These are phyloP conservation scores for Triticum dicoccoides DNA, from an alignment of 176 grass and related monocot species.

Conservation along the genomic window DNA sequence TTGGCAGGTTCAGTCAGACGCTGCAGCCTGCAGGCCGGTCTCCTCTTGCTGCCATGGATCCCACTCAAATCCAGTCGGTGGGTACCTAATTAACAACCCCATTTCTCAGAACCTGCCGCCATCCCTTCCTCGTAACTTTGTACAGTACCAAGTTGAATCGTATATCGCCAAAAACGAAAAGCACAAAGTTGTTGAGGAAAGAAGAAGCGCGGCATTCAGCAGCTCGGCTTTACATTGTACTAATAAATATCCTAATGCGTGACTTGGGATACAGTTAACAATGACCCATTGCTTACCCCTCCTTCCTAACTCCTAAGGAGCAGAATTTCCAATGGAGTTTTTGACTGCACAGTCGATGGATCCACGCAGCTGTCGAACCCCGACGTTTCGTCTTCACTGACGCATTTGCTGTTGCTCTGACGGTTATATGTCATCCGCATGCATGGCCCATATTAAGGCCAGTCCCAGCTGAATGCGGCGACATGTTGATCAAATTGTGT, in stretches of 20 bases:
- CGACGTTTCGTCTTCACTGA: neutral
- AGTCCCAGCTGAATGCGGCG: neutral
- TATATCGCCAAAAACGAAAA: neutral
- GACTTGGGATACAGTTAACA: neutral
- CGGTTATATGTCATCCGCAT: neutral
- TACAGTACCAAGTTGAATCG: neutral
- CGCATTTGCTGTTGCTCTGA: neutral
- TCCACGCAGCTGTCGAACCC: neutral
- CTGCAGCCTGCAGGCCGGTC: neutral
- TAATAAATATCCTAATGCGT: neutral
- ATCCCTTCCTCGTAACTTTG: neutral
- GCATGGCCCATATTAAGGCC: neutral
- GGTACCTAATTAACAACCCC: neutral
- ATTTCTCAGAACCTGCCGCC: neutral
- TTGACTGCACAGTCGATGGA: neutral
- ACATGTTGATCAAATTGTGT: conserved; percentile 3
- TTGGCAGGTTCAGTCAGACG: neutral
- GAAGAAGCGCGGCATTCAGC: neutral
- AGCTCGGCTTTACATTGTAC: neutral
- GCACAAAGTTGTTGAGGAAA: neutral
- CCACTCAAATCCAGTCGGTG: conserved; percentile 7
- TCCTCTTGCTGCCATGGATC: neutral
- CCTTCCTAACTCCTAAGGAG: too few species aligned
- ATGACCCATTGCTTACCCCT: neutral
- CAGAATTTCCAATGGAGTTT: neutral